Conservation (phyloP, 352 stramenopile species). For the Pythium sukuiense region DNA sequence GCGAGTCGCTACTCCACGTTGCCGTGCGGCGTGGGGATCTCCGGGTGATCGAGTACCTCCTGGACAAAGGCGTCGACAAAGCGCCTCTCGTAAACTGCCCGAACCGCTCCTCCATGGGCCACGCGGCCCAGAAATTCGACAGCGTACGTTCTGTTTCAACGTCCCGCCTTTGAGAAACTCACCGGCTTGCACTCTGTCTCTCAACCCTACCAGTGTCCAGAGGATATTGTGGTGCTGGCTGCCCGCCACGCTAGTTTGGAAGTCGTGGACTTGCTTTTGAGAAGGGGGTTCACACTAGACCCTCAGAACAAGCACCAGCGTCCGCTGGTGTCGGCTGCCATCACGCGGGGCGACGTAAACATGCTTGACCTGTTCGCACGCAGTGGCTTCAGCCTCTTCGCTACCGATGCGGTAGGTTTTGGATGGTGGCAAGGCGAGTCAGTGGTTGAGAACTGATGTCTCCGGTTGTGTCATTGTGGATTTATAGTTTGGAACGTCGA, state of each 20-base stretch:
- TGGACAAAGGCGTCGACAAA: constrained; percentile 1
- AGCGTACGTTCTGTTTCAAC: neutral
- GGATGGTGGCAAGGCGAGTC: too few species aligned
- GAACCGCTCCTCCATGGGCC: constrained; percentile 12
- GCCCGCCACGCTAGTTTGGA: constrained; percentile 12
- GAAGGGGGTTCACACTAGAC: constrained; percentile 6
- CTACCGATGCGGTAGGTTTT: constrained; percentile 8
- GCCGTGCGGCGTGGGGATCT: constrained; percentile 1
- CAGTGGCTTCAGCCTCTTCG: constrained; percentile 4
- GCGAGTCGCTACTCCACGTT: constrained; percentile 19
- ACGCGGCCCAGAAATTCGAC: constrained; percentile 13
- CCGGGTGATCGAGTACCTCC: constrained; percentile 7
- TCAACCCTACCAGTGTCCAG: constrained; percentile 7
- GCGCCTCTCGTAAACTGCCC: constrained; percentile 18
- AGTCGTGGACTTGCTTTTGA: constrained; percentile 7
- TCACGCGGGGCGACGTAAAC: neutral
- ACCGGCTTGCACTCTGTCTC: too few species aligned
- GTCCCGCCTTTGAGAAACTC: too few species aligned
- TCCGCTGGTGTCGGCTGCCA: constrained; percentile 8
- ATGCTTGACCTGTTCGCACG: constrained; percentile 10
- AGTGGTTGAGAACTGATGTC: too few species aligned
- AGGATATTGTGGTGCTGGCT: constrained; percentile 16
- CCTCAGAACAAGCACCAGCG: constrained; percentile 13
- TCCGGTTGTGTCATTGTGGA: neutral
- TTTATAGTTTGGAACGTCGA: constrained; percentile 8